A percentile compares a stretch with the other conserved stretches of the same genome.
Conservation (phyloP, 768 basidiomycete species). For the Lactifluus hygrophoroides region DNA sequence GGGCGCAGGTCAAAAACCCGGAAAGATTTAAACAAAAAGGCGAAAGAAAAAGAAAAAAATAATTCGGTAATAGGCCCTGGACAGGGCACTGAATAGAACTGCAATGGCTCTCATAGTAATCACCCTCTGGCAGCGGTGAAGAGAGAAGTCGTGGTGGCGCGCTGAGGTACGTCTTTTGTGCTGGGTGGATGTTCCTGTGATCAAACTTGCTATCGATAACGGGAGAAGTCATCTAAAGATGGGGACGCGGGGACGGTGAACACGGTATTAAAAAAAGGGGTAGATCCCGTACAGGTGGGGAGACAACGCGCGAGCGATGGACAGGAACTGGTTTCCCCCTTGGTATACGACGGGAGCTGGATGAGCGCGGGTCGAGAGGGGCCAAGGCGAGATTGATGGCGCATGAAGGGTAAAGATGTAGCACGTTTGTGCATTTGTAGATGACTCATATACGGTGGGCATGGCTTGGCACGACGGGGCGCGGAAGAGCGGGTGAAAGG, state of each 20-base stretch:
- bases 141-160: conserved; percentile 10
- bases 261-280: conserved; percentile 3
- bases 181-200: not conserved
- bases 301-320: conserved; percentile 5
- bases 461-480: not conserved
- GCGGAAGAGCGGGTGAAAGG: conserved; percentile 4
- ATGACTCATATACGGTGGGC: not conserved
- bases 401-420: conserved; percentile 16
- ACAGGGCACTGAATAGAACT: not conserved
- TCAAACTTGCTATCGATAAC: conserved; percentile 4
- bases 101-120: not conserved
- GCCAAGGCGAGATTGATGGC: conserved; percentile 12
- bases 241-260: conserved; percentile 7
- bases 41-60: not conserved
- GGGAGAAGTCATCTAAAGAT: not conserved
- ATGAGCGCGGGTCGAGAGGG: not conserved
- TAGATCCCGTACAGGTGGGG: conserved; percentile 10
- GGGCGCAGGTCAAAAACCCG: not conserved
- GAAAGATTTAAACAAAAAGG: not conserved
- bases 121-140: conserved; percentile 15
- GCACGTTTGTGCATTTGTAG: too few species aligned
- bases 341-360: not conserved
- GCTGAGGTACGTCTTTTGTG: not conserved
- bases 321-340: not conserved
- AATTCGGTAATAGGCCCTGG: conserved; percentile 5